Base-by-base conservation (phyloP, 108 stramenopile genomes). In the Conticribra weissflogii region DNA sequence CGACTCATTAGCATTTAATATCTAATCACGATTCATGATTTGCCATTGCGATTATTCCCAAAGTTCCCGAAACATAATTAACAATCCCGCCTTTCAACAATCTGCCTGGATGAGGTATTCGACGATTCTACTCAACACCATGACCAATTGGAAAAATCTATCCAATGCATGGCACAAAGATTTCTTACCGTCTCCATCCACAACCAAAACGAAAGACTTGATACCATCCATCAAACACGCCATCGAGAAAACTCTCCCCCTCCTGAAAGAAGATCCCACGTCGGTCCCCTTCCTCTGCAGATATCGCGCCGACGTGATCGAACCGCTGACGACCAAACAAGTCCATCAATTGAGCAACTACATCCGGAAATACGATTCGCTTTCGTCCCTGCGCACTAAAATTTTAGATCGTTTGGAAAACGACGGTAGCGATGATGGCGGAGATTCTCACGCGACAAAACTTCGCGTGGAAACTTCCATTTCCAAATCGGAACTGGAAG, bases 231-330 rank as follows among this genome's bases (percentile, higher is more conserved):
- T 66, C 17, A 44, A 63, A 59, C 31, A 54, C 28, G 81, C 84
- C 14, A 57, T 79, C n/a, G 18, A 55, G 33, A 66, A 76, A 22
- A 78, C 82, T 2, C 36, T 86, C 24, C 85, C 82, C 14, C 66
- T 86, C 0, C 56, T 86, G 55, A 61, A 28, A 23, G 78, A 62
- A n/a, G 83, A 79, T 33, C 72, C 76, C 16, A 51, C 72, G 21
- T 62, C 84, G 3, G 84, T 88, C 45, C 87, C 87, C 1, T 88
- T 88, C 61, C 72, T 88, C 19, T 88, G 87, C 57, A 84, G 87
- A 3, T 88, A 88, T 49, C 66, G 87, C 47, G 54, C 82, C 45
- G 87, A 88, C 54, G 30, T 83, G 18, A 71, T 88, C 18, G 47
- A 81, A 53, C 87, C 87, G 4, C 63, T 88, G 2, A 55, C 84